Conservation (phyloP, 768 basidiomycete genomes). For the Boletus eberwhitei region DNA sequence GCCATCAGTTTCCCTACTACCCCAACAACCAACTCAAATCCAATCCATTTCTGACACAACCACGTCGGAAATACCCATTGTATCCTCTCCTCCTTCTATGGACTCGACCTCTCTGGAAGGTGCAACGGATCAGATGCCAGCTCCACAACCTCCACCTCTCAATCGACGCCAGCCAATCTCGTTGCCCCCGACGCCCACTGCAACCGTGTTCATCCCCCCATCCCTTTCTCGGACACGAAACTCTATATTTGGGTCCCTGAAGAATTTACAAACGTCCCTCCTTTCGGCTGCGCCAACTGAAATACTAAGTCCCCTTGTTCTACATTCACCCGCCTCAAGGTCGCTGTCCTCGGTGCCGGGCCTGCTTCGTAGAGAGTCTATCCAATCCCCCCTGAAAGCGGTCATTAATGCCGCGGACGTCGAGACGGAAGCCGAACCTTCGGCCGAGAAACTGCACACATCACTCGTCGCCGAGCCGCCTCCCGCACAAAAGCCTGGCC, state of each 20-base stretch:
- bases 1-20: neutral
- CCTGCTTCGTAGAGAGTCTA: conserved; percentile 23
- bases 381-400: conserved; percentile 24
- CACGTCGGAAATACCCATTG: conserved; percentile 1
- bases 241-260: conserved; percentile 19
- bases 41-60: neutral
- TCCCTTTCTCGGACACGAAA: conserved; percentile 13
- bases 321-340: conserved; percentile 26
- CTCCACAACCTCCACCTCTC: conserved; percentile 27
- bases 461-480: neutral
- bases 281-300: conserved; percentile 25
- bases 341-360: conserved; percentile 13
- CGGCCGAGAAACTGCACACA: conserved; percentile 3
- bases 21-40: neutral
- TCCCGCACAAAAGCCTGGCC: conserved; percentile 11
- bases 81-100: conserved; percentile 16
- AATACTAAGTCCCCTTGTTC: conserved; percentile 30
- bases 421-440: conserved; percentile 3
- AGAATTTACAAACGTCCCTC: conserved; percentile 24
- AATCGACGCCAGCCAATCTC: conserved; percentile 31
- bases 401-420: conserved; percentile 11
- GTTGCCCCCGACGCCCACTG: conserved; percentile 32
- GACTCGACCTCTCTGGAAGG: conserved; percentile 4
- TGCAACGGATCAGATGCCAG: conserved; percentile 9
- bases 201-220: conserved; percentile 16